phyloP scores from a whole-genome alignment of 2,329 filamentous ascomycete species.

The Tricladium varicosporioides region DNA sequence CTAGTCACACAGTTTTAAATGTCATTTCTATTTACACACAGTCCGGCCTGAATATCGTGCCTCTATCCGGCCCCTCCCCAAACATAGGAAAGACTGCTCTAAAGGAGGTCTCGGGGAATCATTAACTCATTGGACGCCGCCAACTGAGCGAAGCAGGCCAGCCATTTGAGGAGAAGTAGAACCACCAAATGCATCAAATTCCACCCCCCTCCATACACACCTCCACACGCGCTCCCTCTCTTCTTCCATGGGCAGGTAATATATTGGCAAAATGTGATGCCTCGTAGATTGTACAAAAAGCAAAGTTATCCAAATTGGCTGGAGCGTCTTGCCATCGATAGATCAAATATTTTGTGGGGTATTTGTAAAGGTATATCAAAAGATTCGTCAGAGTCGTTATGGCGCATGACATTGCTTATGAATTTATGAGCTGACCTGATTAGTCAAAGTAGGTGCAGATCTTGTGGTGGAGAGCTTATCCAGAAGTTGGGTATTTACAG shows the following conservation, averaged over 20 bases:
- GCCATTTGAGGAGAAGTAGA: no score
- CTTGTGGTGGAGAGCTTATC: neutral
- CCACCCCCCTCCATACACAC: no score
- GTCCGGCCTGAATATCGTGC: neutral
- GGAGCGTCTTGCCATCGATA: neutral
- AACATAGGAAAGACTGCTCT: neutral
- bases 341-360: neutral
- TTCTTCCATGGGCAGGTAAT: no score
- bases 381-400: conserved; percentile 2
- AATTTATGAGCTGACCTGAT: neutral
- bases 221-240: no score
- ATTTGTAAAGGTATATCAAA: conserved; percentile 4
- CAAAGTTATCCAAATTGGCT: neutral
- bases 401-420: neutral
- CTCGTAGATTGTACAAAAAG: neutral
- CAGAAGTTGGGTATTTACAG: conserved; percentile 44
- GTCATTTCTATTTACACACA: neutral
- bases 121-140: neutral
- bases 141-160: neutral
- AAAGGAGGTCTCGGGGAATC: neutral
- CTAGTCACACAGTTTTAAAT: neutral
- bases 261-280: neutral
- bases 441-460: no score
- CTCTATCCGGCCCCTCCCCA: neutral
- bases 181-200: no score